These are phyloP conservation scores for Pyrenophora tritici-repentis DNA, from an alignment of 2,329 filamentous ascomycete genomes.

Conservation along the genomic window DNA sequence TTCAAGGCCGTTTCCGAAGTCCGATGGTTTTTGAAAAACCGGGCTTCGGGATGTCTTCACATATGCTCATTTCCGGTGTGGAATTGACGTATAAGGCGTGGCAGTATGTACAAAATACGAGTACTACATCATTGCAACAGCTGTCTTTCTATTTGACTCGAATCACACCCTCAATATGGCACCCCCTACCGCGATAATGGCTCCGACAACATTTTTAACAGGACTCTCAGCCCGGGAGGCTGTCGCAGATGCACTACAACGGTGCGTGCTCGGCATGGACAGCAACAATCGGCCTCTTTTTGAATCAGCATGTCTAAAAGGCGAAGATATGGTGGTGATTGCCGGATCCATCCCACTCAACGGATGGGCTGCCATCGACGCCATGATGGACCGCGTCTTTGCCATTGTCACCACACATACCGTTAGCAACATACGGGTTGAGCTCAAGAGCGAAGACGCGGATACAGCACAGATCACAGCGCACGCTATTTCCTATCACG, in stretches of 20 bases:
- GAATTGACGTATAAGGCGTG: no score
- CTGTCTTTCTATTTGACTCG: no score
- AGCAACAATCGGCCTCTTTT: constrained; percentile 26
- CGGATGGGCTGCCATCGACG: constrained; percentile 24
- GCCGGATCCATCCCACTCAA: constrained; percentile 16
- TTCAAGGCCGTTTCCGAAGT: no score
- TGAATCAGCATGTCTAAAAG: constrained; percentile 26
- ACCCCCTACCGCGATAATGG: no score
- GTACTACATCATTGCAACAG: no score
- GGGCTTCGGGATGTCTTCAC: no score
- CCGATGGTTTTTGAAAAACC: no score
- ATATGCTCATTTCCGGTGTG: no score
- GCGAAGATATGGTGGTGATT: constrained; percentile 21
- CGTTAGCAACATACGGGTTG: constrained; percentile 30
- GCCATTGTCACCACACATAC: constrained; percentile 28
- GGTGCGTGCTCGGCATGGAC: constrained; percentile 30
- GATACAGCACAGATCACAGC: constrained; percentile 25
- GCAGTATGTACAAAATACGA: no score
- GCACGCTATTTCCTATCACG: constrained; percentile 27
- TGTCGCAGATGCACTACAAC: constrained; percentile 30
- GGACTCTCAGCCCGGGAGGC: constrained; percentile 21
- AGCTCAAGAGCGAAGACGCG: constrained; percentile 16
- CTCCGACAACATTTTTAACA: no score
- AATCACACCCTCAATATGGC: no score
- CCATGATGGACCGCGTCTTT: constrained; percentile 23